Percentiles rank a stretch among this genome's conserved stretches.
Evolutionary conservation across 2,329 filamentous ascomycete species (phyloP).

Genomic region (Calonectria pauciramosa): DNA sequence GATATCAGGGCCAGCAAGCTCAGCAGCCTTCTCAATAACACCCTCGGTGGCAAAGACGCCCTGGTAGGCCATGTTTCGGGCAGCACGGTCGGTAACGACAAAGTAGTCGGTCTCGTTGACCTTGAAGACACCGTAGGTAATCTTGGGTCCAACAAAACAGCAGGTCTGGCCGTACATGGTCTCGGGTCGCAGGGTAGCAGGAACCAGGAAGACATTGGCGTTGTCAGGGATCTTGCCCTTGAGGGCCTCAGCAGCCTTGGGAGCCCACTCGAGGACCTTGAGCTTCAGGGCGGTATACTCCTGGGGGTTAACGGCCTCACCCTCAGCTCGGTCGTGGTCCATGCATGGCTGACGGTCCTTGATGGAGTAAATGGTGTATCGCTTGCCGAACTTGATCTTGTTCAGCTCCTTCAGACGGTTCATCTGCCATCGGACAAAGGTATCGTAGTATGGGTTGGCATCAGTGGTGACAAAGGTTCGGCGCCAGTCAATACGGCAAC

Average conservation of each 20-base stretch:
- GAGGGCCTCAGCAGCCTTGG: slow-evolving; percentile 78
- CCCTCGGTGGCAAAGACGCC: slow-evolving; percentile 85
- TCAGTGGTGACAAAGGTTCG: slow-evolving; percentile 95
- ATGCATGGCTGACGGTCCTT: slow-evolving; percentile 62
- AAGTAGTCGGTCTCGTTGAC: slow-evolving; percentile 84
- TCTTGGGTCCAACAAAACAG: slow-evolving; percentile 93
- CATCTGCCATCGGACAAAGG: slow-evolving; percentile 98
- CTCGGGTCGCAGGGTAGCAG: slow-evolving; percentile 93
- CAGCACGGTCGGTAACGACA: slow-evolving; percentile 86
- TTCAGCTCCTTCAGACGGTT: slow-evolving; percentile 87
- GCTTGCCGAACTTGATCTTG: slow-evolving; percentile 94
- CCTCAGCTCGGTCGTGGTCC: slow-evolving; percentile 63
- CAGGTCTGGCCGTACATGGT: slow-evolving; percentile 99
- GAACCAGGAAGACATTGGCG: slow-evolving; percentile 88
- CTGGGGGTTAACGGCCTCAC: slow-evolving; percentile 76
- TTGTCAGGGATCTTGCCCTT: slow-evolving; percentile 83
- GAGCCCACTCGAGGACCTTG: slow-evolving; percentile 90
- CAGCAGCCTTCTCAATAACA: slow-evolving; percentile 79
- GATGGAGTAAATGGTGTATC: slow-evolving; percentile 87
- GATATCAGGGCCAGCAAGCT: slow-evolving; percentile 82
- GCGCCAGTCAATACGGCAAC: slow-evolving; percentile 92
- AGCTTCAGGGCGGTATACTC: slow-evolving; percentile 96
- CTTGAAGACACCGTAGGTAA: slow-evolving; percentile 91
- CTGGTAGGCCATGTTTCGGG: slow-evolving; percentile 97
- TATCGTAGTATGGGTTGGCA: slow-evolving; percentile 96